Evolutionary conservation across 2,329 filamentous ascomycete genomes (phyloP).

Genomic region (Catunica adiposa): DNA sequence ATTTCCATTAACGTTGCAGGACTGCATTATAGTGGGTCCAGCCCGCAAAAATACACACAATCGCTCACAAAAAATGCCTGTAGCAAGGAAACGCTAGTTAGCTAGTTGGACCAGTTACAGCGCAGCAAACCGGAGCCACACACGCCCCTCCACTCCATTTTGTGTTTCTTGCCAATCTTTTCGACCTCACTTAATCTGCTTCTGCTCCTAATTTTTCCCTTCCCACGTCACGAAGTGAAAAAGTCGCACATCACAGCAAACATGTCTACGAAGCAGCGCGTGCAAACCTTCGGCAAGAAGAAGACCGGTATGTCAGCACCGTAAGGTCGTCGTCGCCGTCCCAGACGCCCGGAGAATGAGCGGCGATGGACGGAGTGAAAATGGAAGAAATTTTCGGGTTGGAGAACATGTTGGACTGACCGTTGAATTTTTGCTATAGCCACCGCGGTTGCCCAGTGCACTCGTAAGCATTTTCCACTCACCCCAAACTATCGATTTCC

Average conservation of each 20-base stretch:
- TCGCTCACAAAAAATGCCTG: constrained; percentile 12
- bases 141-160: constrained; percentile 11
- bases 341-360: neutral
- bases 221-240: constrained; percentile 17
- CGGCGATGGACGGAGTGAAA: neutral
- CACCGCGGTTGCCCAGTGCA: constrained; percentile 81
- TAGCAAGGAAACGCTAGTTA: constrained; percentile 4
- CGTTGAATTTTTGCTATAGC: constrained; percentile 21
- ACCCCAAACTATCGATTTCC: neutral
- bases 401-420: constrained; percentile 1
- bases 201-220: constrained; percentile 15
- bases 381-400: neutral
- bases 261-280: constrained; percentile 66
- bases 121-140: constrained; percentile 14
- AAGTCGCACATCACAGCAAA: constrained; percentile 27
- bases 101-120: constrained; percentile 11
- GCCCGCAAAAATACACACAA: constrained; percentile 14
- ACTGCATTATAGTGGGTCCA: constrained; percentile 9
- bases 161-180: constrained; percentile 14
- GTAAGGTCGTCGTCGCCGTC: neutral
- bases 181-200: constrained; percentile 13
- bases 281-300: constrained; percentile 99
- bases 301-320: constrained; percentile 41
- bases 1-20: constrained; percentile 2
- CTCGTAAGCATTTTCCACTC: constrained; percentile 28